Evolutionary conservation across 352 stramenopile species (phyloP).

Genomic region (Globisporangium abappressorium): DNA sequence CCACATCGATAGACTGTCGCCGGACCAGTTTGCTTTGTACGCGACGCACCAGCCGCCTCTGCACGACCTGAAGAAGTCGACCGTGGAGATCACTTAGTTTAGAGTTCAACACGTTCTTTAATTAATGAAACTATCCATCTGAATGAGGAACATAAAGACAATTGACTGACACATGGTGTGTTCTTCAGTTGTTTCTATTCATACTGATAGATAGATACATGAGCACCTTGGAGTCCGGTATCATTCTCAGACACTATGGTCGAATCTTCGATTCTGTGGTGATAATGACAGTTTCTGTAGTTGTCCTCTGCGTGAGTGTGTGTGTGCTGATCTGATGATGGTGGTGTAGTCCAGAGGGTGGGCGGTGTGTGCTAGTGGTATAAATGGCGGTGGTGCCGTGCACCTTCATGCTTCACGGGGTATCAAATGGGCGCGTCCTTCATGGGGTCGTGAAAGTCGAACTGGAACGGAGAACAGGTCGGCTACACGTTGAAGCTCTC

Average conservation of each 20-base stretch:
- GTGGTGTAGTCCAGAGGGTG: constrained; percentile 1
- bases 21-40: constrained; percentile 61
- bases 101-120: background rate
- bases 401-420: background rate
- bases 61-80: constrained; percentile 70
- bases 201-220: constrained; percentile 1
- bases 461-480: background rate
- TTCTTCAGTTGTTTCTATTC: constrained; percentile 2
- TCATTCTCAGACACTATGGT: background rate
- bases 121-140: background rate
- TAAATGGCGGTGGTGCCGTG: background rate
- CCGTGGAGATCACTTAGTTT: constrained; percentile 54
- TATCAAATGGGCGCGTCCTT: constrained; percentile 7
- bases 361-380: background rate
- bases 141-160: background rate
- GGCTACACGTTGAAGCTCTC: constrained; percentile 99
- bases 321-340: background rate
- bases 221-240: constrained; percentile 1
- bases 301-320: background rate
- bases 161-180: background rate
- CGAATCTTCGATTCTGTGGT: background rate
- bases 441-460: background rate
- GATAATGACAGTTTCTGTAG: background rate
- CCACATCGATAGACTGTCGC: constrained; percentile 48
- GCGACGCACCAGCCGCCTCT: constrained; percentile 37